Conservation (phyloP, 1,139 yeast genomes). For the Entelexis paramagnoliae region DNA sequence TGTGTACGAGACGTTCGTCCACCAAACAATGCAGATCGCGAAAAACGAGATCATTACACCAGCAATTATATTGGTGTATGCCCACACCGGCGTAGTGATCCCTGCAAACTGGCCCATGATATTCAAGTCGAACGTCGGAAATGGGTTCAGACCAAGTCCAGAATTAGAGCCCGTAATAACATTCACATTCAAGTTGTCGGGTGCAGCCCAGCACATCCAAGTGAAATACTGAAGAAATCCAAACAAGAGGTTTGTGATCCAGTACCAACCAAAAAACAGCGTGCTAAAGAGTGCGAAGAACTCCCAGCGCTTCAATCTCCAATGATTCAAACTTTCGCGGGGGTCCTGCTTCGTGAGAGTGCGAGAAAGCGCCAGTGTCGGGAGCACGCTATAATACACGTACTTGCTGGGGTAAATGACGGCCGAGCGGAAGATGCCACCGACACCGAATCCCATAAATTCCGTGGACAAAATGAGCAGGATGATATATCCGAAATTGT, state of each 20-base stretch:
- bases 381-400: slow-evolving; percentile 37
- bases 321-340: slow-evolving; percentile 29
- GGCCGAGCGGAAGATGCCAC: slow-evolving; percentile 40
- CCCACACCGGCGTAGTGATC: slow-evolving; percentile 33
- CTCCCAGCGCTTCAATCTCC: slow-evolving; percentile 34
- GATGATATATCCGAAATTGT: slow-evolving; percentile 36
- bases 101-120: slow-evolving; percentile 34
- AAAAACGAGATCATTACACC: slow-evolving; percentile 38
- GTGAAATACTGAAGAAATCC: slow-evolving; percentile 21
- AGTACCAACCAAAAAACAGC: slow-evolving; percentile 33
- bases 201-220: slow-evolving; percentile 24
- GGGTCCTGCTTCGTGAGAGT: slow-evolving; percentile 26
- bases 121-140: slow-evolving; percentile 40
- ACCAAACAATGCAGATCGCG: slow-evolving; percentile 39
- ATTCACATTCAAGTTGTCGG: slow-evolving; percentile 37
- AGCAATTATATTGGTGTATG: slow-evolving; percentile 30
- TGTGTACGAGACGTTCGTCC: slow-evolving; percentile 42
- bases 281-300: slow-evolving; percentile 29
- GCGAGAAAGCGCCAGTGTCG: slow-evolving; percentile 32
- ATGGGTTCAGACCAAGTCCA: slow-evolving; percentile 46
- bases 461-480: slow-evolving; percentile 46
- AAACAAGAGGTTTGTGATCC: slow-evolving; percentile 25
- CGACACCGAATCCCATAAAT: slow-evolving; percentile 49
- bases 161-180: slow-evolving; percentile 41
- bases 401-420: slow-evolving; percentile 34